Conservation (phyloP, 441 rosid genomes). For the Syzygium syzygioides region DNA sequence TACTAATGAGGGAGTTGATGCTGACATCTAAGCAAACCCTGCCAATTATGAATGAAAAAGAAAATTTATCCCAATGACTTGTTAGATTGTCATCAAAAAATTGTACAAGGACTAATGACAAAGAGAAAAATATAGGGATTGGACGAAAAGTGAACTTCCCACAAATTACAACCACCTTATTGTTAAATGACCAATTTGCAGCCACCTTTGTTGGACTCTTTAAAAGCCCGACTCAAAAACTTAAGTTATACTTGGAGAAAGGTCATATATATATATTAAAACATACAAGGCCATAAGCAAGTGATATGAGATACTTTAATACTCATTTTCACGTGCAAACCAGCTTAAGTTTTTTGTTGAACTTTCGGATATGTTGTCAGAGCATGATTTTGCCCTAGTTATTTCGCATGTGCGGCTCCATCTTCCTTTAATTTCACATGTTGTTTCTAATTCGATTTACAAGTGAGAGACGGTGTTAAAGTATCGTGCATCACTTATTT, state of each 20-base stretch:
- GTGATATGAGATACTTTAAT: fast-evolving
- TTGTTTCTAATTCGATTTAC: neutral
- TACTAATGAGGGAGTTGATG: neutral
- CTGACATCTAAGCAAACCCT: neutral
- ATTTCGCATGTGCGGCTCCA: neutral
- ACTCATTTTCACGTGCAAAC: neutral
- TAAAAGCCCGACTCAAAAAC: neutral
- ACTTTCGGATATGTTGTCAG: neutral
- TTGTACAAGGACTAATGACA: neutral
- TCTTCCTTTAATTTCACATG: too few species aligned
- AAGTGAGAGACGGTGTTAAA: neutral
- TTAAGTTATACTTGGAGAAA: neutral
- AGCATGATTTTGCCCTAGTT: neutral
- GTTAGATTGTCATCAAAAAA: neutral
- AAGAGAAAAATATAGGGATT: neutral
- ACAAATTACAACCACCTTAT: neutral
- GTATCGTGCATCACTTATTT: neutral
- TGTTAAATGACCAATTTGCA: neutral
- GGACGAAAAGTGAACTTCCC: neutral
- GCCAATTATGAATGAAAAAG: neutral
- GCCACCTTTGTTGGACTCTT: neutral
- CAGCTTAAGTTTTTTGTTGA: neutral
- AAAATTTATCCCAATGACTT: neutral
- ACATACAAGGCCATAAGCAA: neutral
- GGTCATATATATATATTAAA: neutral